Percentiles rank a stretch among this genome's conserved stretches.
Conservation (phyloP, 2,329 filamentous ascomycete genomes). For the Aspergillus ochraceoroseus region DNA sequence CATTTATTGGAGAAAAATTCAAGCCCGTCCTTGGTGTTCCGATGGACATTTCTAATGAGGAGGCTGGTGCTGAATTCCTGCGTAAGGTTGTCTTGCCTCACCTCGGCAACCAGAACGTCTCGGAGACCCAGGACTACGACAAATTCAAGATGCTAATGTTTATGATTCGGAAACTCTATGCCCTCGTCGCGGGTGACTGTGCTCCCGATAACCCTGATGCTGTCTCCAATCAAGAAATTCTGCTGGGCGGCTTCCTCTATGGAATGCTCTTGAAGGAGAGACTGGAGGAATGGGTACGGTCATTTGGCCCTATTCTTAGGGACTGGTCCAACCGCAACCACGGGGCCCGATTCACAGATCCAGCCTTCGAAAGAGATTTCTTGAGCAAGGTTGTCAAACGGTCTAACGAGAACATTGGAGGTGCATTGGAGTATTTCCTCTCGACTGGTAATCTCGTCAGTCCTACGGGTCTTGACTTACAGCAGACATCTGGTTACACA, state of each 20-base stretch:
- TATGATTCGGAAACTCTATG: slow-evolving; percentile 94
- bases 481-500: slow-evolving; percentile 90
- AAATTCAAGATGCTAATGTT: slow-evolving; percentile 93
- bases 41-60: slow-evolving; percentile 77
- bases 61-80: slow-evolving; percentile 86
- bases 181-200: slow-evolving; percentile 87
- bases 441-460: slow-evolving; percentile 92
- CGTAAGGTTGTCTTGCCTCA: slow-evolving; percentile 87
- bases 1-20: slow-evolving; percentile 88
- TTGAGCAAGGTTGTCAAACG: slow-evolving; percentile 69
- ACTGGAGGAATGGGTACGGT: slow-evolving; percentile 81
- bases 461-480: slow-evolving; percentile 85
- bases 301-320: slow-evolving; percentile 50
- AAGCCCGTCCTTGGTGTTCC: slow-evolving; percentile 78
- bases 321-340: slow-evolving; percentile 54
- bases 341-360: slow-evolving; percentile 62
- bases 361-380: slow-evolving; percentile 75
- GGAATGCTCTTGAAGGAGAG: slow-evolving; percentile 94
- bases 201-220: slow-evolving; percentile 93
- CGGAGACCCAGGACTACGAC: slow-evolving; percentile 75
- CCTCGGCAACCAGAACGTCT: slow-evolving; percentile 78
- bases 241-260: slow-evolving; percentile 89
- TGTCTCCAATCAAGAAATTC: slow-evolving; percentile 89
- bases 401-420: slow-evolving; percentile 83
- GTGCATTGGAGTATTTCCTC: slow-evolving; percentile 86